phyloP scores from a whole-genome alignment of 2,329 filamentous ascomycete species.

The Epicoccum sorghinum region DNA sequence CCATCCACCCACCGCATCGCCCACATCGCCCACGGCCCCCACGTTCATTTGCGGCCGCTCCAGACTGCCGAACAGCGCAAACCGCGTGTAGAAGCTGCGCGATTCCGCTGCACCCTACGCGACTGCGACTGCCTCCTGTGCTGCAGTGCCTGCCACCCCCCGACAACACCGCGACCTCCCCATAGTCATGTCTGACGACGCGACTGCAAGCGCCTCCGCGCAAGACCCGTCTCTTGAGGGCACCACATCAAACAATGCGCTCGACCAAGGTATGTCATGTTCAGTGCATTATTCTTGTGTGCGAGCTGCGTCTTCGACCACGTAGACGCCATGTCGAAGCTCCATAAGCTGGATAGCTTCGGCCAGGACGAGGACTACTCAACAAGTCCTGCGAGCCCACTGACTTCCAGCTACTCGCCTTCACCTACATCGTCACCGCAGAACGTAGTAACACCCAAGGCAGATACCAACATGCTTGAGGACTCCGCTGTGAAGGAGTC shows the following conservation, averaged over 20 bases:
- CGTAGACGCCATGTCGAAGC: conserved; percentile 8
- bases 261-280: conserved; percentile 40
- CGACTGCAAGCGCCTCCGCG: conserved; percentile 35
- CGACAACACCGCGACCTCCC: not conserved
- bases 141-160: conserved; percentile 15
- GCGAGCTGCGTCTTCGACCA: not conserved
- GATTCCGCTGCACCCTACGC: not conserved
- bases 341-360: conserved; percentile 3
- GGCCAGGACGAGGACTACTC: not conserved
- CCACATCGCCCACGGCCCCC: conserved; percentile 23
- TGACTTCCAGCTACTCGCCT: not conserved
- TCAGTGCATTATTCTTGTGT: no score
- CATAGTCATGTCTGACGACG: conserved; percentile 45
- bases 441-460: conserved; percentile 3
- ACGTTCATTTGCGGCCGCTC: conserved; percentile 22
- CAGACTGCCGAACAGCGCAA: conserved; percentile 7
- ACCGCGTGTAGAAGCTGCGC: conserved; percentile 5
- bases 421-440: not conserved
- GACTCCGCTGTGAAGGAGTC: conserved; percentile 50
- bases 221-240: conserved; percentile 36
- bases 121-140: not conserved
- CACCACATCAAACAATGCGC: conserved; percentile 30
- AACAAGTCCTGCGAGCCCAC: not conserved
- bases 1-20: conserved; percentile 34
- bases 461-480: conserved; percentile 66